Conservation (phyloP, 331 rosid genomes). For the Telfairia occidentalis region DNA sequence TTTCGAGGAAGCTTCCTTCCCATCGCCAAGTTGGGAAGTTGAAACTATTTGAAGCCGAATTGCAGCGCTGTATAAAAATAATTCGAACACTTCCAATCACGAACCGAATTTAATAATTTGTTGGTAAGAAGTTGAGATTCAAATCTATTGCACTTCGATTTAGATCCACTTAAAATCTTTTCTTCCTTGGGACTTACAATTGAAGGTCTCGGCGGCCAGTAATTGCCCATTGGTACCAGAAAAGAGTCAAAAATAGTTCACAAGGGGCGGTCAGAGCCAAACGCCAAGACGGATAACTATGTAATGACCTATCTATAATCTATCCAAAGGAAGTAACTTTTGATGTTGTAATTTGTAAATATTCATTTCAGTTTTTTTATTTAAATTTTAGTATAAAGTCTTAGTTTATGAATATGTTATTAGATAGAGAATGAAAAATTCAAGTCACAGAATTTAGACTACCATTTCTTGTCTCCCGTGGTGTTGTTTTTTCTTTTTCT, state of each 20-base stretch:
- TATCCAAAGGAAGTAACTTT: neutral
- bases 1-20: slow-evolving; percentile 23
- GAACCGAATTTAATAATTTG: neutral
- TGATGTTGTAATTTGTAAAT: neutral
- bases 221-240: neutral
- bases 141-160: neutral
- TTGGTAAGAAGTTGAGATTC: neutral
- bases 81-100: neutral
- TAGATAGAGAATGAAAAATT: too few species aligned
- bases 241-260: slow-evolving; percentile 6
- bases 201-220: neutral
- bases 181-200: neutral
- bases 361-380: neutral
- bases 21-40: neutral
- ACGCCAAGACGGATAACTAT: neutral
- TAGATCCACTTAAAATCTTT: neutral
- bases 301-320: neutral
- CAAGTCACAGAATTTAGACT: too few species aligned
- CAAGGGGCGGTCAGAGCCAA: neutral
- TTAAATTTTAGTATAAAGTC: too few species aligned
- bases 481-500: too few species aligned
- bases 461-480: too few species aligned
- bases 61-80: neutral
- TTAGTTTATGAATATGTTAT: too few species aligned
- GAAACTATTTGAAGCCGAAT: neutral